Evolutionary conservation across 768 basidiomycete genomes (phyloP), one percentile per base, ranked within the genome.

Genomic region (Tulasnella sp.): DNA sequence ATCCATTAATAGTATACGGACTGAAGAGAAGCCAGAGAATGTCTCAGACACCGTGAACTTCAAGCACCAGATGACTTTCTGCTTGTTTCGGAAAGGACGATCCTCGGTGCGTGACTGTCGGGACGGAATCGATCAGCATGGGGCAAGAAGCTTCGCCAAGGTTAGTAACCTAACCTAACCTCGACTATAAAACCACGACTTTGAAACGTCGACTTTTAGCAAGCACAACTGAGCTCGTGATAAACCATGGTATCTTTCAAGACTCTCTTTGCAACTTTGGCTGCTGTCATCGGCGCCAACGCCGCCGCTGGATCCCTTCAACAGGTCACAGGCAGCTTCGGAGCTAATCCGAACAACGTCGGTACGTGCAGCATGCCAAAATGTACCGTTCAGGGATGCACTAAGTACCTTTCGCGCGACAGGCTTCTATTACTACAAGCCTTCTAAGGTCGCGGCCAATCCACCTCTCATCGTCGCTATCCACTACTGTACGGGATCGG

Each of bases 271-370:
- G 38, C 42, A 31, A 45, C 70, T 40, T 25, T 71, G 17, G 70
- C 70, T 29, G 22, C 70, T 37, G 38, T 71, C 38, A 38, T 45
- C 25, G 38, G 70, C 17, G 38, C 42, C 70, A 29, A 71, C 15
- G 70, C 36, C 36, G 70, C 70, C 12, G 36, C 34, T 19, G 42
- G 42, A 17, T 29, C 25, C 4, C 38, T 71, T 17, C 67, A 38
- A 45, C 79, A 79, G 39, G 68, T 79, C 64, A 77, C 76, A 0
- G 70, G 64, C n/a, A 75, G 85, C 82, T 87, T 86, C 79, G 87
- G 87, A 15, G 54, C 86, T 31, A 89, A 89, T 81, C 88, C 88
- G 25, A 88, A 85, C 67, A 84, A 85, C 80, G 87, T 88, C 58
- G 81, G 83, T 49, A 85, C 88, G 83, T 88, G 81, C 80, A 80